These are phyloP conservation scores for Amoebophrya sp. DNA, from an alignment of 169 alveolate genomes.

Conservation along the genomic window DNA sequence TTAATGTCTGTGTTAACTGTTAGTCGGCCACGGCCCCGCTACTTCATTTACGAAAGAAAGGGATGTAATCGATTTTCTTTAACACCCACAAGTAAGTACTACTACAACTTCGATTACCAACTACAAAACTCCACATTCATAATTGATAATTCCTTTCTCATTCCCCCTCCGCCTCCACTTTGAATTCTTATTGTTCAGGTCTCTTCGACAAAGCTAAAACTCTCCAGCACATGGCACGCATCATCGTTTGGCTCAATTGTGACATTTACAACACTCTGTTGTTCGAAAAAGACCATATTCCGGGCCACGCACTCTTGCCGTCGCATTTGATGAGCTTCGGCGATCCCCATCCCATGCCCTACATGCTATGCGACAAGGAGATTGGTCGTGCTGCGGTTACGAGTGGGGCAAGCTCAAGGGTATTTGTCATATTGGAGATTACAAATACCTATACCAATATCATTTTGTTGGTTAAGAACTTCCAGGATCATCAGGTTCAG, in stretches of 20 bases:
- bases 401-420: too few relatives aligned
- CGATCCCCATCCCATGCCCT: too few relatives aligned
- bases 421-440: too few relatives aligned
- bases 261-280: background rate
- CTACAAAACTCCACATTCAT: background rate
- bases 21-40: background rate
- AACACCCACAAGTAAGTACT: background rate
- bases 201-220: background rate
- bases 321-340: too few relatives aligned
- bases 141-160: background rate
- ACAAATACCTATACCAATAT: too few relatives aligned
- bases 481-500: background rate
- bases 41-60: background rate
- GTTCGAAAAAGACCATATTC: too few relatives aligned
- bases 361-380: too few relatives aligned
- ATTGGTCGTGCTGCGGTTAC: too few relatives aligned
- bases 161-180: background rate
- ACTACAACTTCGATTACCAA: background rate
- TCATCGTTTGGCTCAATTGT: conserved; percentile 2
- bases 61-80: background rate
- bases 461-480: too few relatives aligned
- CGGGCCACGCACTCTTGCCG: too few relatives aligned
- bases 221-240: background rate
- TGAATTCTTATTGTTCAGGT: background rate
- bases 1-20: background rate